Evolutionary conservation across 257 asterid genomes (phyloP).

Genomic region (Solanum dulcamara): DNA sequence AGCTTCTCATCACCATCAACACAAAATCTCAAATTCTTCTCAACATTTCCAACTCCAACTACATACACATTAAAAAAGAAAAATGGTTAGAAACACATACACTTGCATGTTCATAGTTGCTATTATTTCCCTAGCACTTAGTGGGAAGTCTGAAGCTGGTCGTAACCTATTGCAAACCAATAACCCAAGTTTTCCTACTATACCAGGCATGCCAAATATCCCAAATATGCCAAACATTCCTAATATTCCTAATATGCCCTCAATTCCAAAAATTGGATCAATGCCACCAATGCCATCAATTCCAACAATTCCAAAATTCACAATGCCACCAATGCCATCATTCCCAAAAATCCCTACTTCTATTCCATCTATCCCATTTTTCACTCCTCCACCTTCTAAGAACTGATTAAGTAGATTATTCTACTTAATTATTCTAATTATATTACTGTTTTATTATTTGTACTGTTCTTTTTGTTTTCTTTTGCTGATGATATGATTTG

Average conservation of each 20-base stretch:
- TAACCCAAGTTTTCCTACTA: constrained; percentile 6
- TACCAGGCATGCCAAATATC: constrained; percentile 9
- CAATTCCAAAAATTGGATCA: constrained; percentile 5
- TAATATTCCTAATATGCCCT: constrained; percentile 11
- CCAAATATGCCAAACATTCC: no score
- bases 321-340: constrained; percentile 5
- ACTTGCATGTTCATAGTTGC: constrained; percentile 4
- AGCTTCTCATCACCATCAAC: not conserved
- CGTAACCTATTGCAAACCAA: constrained; percentile 13
- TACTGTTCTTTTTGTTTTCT: not conserved
- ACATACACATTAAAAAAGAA: not conserved
- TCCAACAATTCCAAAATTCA: constrained; percentile 10
- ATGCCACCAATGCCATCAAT: constrained; percentile 20
- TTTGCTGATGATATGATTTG: not conserved
- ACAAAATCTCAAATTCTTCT: not conserved
- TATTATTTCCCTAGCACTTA: not conserved
- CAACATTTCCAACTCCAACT: not conserved
- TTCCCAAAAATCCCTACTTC: constrained; percentile 11
- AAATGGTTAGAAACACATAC: constrained; percentile 9
- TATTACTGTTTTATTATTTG: not conserved
- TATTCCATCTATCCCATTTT: constrained; percentile 11
- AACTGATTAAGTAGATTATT: not conserved
- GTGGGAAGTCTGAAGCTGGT: constrained; percentile 4
- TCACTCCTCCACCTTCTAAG: constrained; percentile 21
- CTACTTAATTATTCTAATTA: not conserved